phyloP scores from a whole-genome alignment of 2,329 filamentous ascomycete species.

The Colletotrichum sp. region DNA sequence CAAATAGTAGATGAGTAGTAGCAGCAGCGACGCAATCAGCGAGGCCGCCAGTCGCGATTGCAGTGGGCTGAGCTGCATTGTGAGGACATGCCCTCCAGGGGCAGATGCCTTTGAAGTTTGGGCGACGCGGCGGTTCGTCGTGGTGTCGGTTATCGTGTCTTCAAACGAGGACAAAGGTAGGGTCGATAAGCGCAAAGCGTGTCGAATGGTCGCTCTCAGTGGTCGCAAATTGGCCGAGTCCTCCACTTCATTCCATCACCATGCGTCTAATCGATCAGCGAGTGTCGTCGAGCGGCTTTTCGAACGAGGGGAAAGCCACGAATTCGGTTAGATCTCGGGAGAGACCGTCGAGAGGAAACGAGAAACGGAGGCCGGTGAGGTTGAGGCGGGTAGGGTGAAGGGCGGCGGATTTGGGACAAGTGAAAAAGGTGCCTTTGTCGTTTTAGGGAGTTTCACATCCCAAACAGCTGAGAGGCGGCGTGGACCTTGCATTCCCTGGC shows the following conservation, averaged over 20 bases:
- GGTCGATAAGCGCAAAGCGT: background rate
- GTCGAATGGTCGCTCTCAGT: background rate
- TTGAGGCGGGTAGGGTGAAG: background rate
- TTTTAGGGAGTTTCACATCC: slow-evolving; percentile 22
- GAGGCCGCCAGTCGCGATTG: slow-evolving; percentile 77
- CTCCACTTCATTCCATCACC: slow-evolving; percentile 9
- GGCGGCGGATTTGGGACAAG: background rate
- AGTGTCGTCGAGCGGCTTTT: slow-evolving; percentile 3
- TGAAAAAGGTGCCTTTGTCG: slow-evolving; percentile 8
- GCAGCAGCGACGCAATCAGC: slow-evolving; percentile 62
- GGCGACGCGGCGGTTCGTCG: background rate
- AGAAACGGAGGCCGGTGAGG: background rate
- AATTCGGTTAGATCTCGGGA: background rate
- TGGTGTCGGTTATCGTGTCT: background rate
- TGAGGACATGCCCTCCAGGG: slow-evolving; percentile 47
- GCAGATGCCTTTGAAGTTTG: slow-evolving; percentile 22
- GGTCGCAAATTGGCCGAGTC: background rate
- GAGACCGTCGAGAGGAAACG: background rate
- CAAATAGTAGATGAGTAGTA: slow-evolving; percentile 65
- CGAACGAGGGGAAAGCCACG: background rate
- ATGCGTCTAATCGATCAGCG: background rate
- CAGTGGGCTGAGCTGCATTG: slow-evolving; percentile 68
- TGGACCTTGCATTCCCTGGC: background rate
- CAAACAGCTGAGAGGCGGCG: slow-evolving; percentile 17
- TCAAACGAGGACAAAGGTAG: background rate